Evolutionary conservation across 495 filamentous ascomycete genomes (phyloP).

Genomic region (Daldinia loculata): DNA sequence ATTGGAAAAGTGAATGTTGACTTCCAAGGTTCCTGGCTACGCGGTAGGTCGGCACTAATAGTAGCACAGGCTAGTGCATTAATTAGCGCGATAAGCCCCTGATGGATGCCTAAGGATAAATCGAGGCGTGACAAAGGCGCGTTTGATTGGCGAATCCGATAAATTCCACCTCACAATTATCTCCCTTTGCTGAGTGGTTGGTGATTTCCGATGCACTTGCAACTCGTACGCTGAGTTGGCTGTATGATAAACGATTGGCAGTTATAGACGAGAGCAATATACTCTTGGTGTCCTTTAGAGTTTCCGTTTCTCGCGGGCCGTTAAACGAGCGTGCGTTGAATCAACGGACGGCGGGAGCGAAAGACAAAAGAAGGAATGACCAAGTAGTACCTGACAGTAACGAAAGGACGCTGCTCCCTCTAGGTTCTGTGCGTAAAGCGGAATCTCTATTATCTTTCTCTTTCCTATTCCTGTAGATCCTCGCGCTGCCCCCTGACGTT

Average conservation of each 20-base stretch:
- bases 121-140: conserved; percentile 24
- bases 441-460: conserved; percentile 17
- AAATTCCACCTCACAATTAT: conserved; percentile 26
- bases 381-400: conserved; percentile 41
- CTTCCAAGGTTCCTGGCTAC: conserved; percentile 36
- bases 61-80: conserved; percentile 25
- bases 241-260: conserved; percentile 31
- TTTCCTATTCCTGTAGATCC: conserved; percentile 23
- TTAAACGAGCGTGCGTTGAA: conserved; percentile 38
- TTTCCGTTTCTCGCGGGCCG: conserved; percentile 34
- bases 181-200: conserved; percentile 10
- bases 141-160: conserved; percentile 40
- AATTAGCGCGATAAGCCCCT: conserved; percentile 35
- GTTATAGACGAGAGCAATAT: conserved; percentile 8
- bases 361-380: conserved; percentile 32
- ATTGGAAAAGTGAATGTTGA: conserved; percentile 34
- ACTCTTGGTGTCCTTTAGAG: conserved; percentile 16
- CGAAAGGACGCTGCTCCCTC: conserved; percentile 42
- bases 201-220: conserved; percentile 15
- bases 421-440: conserved; percentile 13
- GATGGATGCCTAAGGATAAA: conserved; percentile 20
- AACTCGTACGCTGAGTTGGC: conserved; percentile 5
- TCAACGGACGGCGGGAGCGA: conserved; percentile 39
- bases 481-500: conserved; percentile 29
- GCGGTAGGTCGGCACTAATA: conserved; percentile 27